phyloP scores from a whole-genome alignment of 73 alveolate species.

The Tetrahymena borealis region DNA sequence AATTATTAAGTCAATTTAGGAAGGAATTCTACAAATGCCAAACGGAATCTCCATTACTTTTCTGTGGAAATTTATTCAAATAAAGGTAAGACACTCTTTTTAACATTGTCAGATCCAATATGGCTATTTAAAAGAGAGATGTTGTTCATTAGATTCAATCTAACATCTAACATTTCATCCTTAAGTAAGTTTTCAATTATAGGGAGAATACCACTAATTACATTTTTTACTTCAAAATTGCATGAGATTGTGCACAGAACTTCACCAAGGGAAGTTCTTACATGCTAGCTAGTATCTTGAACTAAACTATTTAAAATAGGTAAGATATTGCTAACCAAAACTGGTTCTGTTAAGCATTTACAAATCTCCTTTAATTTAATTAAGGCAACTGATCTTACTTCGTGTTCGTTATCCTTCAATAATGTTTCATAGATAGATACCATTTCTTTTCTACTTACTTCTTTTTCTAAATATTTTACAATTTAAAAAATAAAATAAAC shows the following conservation, averaged over 20 bases:
- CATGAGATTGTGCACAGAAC: slow-evolving; percentile 18
- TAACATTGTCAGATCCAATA: slow-evolving; percentile 24
- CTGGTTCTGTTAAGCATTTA: slow-evolving; percentile 6
- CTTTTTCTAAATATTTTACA: slow-evolving; percentile 18
- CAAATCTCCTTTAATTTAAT: slow-evolving; percentile 7
- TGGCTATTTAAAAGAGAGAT: slow-evolving; percentile 3
- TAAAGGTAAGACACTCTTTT: slow-evolving; percentile 26
- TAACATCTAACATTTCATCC: slow-evolving; percentile 32
- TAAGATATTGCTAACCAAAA: not conserved
- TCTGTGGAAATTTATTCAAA: slow-evolving; percentile 13
- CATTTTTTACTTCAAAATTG: slow-evolving; percentile 8
- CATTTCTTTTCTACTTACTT: slow-evolving; percentile 16
- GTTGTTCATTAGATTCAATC: slow-evolving; percentile 29
- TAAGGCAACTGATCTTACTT: slow-evolving; percentile 34
- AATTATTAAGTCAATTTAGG: slow-evolving; percentile 23
- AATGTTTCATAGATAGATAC: slow-evolving; percentile 15
- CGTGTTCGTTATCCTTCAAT: slow-evolving; percentile 35
- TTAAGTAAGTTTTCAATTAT: slow-evolving; percentile 9
- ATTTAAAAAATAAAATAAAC: not conserved
- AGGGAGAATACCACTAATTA: slow-evolving; percentile 16
- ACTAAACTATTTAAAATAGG: slow-evolving; percentile 1
- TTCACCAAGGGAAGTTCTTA: slow-evolving; percentile 33
- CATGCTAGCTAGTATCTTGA: slow-evolving; percentile 25
- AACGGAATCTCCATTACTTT: slow-evolving; percentile 38
- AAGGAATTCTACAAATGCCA: slow-evolving; percentile 31